Base-by-base conservation (phyloP, 1,139 yeast species). In the Geotrichum restrictum region DNA sequence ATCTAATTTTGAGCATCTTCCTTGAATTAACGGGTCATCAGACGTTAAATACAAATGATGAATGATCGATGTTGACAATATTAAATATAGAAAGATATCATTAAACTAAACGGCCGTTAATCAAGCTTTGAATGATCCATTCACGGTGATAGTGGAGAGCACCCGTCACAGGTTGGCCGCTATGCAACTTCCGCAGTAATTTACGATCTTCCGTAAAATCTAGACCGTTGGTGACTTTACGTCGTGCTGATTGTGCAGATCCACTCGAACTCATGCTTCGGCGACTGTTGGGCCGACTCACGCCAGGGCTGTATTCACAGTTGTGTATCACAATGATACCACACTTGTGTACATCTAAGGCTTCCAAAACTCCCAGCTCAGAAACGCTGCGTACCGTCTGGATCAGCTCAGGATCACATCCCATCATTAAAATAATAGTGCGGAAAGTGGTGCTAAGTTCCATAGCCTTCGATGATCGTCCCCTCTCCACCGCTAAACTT, bases 71-170 rank as follows among this genome's bases (percentile, higher is more conserved):
- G n/a, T n/a, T n/a, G n/a, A n/a, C n/a, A n/a, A n/a, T n/a, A n/a
- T n/a, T n/a, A n/a, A n/a, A n/a, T n/a, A 24, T 24, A 5, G 8
- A 5, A 24, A 24, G 8, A 24, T 24, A 5, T 24, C 29, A 24
- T 24, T 8, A 63, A 2, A 68, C 61, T 2, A 65, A 31, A 6
- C 65, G 58, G 21, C 67, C 66, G 53, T 65, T 66, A 19, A 69
- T 65, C 36, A 68, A 56, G 48, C 68, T 61, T 43, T 67, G 70
- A 14, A 66, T 58, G 32, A 69, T 56, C 71, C 72, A 68, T 39
- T 66, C 67, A 6, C 64, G 60, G 41, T 57, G 60, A 49, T 61
- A 54, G n/a, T 48, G 46, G 11, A 54, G 18, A 14, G 60, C 16
- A 46, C 49, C 36, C 45, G 31, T n/a, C 56, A 56, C 6, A 54